Evolutionary conservation across 2,329 filamentous ascomycete species (phyloP), one percentile per base, ranked within the genome.

Genomic region (Pseudocercospora fuligena): DNA sequence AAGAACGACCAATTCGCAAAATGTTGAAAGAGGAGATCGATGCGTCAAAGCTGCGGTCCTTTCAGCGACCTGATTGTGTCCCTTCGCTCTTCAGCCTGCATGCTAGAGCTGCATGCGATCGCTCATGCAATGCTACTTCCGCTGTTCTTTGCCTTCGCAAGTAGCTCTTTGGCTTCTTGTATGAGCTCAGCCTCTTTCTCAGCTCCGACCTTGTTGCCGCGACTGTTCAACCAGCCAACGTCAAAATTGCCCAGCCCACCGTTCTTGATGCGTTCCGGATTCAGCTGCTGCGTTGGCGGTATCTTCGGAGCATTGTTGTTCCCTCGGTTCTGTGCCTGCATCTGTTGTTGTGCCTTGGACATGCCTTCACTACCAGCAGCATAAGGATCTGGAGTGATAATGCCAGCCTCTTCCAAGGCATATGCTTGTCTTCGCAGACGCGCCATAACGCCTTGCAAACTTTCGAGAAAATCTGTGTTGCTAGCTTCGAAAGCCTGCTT

Each of bases 151-250:
- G 66, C 65, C 16, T 72, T 67, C 40, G 81, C 83, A 47, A 91
- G 76, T 68, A 90, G 84, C 54, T 79, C 80, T 72, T 83, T 86
- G 47, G 87, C 85, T 70, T 86, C 85, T 36, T 83, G 84, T 88
- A 94, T 90, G 53, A 97, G 81, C 80, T 97, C 92, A 1, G 87
- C 87, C 76, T 96, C 93, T 85, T 94, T 95, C 69, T 92, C 90
- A 73, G 89, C 87, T 64, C 92, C 92, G 23, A 96, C 91, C 69
- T 90, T 90, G 69, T 92, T 90, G 68, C 92, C 92, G 65, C 92
- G 87, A 74, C 92, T 94, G 77, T 97, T 98, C 73, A 98, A 80
- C 88, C 92, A 94, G 33, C 94, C 94, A 14, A 96, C 90, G 76
- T 97, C 94, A 61, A 97, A 83, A 81, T 80, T 77, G 7, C 83